phyloP scores from a whole-genome alignment of 495 filamentous ascomycete genomes.

The Penicillium odoratum region DNA sequence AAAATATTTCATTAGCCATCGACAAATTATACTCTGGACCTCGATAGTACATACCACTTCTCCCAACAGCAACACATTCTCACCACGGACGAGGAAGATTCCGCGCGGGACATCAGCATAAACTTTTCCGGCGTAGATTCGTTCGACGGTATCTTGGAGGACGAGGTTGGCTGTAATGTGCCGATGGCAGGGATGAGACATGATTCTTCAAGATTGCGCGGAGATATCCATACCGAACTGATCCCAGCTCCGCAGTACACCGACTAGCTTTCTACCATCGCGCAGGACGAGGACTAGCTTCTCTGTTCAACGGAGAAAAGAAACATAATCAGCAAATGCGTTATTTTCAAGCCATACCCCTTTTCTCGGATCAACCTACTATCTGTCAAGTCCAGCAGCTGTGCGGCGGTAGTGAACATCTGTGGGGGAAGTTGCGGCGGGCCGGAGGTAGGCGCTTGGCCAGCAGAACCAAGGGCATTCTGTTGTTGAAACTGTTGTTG shows the following conservation, averaged over 20 bases:
- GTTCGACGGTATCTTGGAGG: conserved; percentile 85
- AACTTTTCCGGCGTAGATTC: conserved; percentile 69
- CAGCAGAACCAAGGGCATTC: conserved; percentile 25
- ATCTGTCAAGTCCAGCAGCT: conserved; percentile 92
- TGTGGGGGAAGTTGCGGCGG: conserved; percentile 61
- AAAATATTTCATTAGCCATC: background rate
- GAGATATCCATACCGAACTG: conserved; percentile 74
- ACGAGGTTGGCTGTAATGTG: conserved; percentile 77
- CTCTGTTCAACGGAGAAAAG: conserved; percentile 53
- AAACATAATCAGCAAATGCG: background rate
- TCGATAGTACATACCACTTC: conserved; percentile 66
- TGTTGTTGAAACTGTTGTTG: conserved; percentile 21
- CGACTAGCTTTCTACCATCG: conserved; percentile 90
- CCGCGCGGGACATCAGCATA: conserved; percentile 83
- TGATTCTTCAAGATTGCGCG: conserved; percentile 10
- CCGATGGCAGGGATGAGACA: conserved; percentile 6
- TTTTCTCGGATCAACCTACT: conserved; percentile 55
- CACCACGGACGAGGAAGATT: conserved; percentile 85
- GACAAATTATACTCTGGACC: background rate
- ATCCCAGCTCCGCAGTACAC: conserved; percentile 94
- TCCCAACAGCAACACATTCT: conserved; percentile 88
- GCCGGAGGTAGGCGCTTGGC: conserved; percentile 31
- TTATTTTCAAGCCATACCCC: background rate
- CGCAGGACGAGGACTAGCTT: conserved; percentile 88
- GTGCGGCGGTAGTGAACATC: conserved; percentile 98